Evolutionary conservation across 352 stramenopile species (phyloP).

Genomic region (Globisporangium nodosum): DNA sequence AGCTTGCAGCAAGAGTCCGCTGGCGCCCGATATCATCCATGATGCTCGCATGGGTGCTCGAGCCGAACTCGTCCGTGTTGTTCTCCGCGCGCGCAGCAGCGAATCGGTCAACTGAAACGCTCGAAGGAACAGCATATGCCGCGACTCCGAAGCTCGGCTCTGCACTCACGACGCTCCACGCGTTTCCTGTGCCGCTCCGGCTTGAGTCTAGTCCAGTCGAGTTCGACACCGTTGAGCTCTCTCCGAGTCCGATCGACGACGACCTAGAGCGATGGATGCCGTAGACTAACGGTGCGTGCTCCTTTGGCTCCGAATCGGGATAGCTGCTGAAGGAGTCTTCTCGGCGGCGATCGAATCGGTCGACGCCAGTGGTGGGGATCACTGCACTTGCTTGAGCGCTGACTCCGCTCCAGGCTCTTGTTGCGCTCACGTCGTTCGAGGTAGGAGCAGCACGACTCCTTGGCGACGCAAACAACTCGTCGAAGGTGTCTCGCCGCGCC

Average conservation of each 20-base stretch:
- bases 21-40: slow-evolving; percentile 51
- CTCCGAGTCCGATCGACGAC: slow-evolving; percentile 13
- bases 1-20: not conserved
- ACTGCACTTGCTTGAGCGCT: not conserved
- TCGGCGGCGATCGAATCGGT: slow-evolving; percentile 45
- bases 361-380: slow-evolving; percentile 26
- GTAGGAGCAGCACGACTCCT: slow-evolving; percentile 11
- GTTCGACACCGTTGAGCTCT: slow-evolving; percentile 2
- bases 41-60: slow-evolving; percentile 24
- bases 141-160: slow-evolving; percentile 18
- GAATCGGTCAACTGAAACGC: slow-evolving; percentile 12
- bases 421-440: not conserved
- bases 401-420: slow-evolving; percentile 11
- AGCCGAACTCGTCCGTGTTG: slow-evolving; percentile 1
- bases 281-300: slow-evolving; percentile 2
- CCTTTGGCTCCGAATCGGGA: not conserved
- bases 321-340: slow-evolving; percentile 6
- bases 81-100: not conserved
- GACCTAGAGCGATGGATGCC: slow-evolving; percentile 1
- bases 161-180: slow-evolving; percentile 33
- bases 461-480: slow-evolving; percentile 70
- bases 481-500: slow-evolving; percentile 62
- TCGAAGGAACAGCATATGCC: slow-evolving; percentile 41
- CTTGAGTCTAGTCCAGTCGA: not conserved
- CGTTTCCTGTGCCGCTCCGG: slow-evolving; percentile 16